Base-by-base conservation (phyloP, 352 stramenopile genomes). In the Phytophthora ohioensis region DNA sequence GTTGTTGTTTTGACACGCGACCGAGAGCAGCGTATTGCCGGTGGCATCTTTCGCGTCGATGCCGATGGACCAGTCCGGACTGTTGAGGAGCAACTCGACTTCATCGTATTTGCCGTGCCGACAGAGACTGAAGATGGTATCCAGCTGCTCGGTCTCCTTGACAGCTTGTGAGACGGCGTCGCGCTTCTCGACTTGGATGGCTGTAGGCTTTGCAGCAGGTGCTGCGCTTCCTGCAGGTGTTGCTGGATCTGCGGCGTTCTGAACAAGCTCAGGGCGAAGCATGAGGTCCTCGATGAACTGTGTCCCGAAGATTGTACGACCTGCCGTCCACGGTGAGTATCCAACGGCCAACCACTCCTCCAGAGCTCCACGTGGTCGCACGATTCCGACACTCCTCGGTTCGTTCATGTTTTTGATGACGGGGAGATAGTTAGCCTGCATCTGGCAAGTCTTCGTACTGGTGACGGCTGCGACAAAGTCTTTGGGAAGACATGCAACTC, bases 1-100 rank as follows among this genome's bases (percentile, higher is more conserved):
- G 80, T 98, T 98, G 73, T 97, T 97, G 84, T 99, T 99, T 66
- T 99, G 96, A 34, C 89, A 97, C 0, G 94, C 96, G 30, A 98
- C 81, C 35, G 91, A 95, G 10, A 99, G 78, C n/a, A 99, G 66
- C 2, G 92, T 97, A 62, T 99, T 98, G 38, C 95, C 96, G 17
- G 91, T 88, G 6, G 85, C 81, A 60, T 99, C 96, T 64, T 96
- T 94, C 47, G 91, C 90, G 57, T 99, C 93, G 65, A 99, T 98
- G 10, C 78, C 70, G 12, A 98, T 70, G 3, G 81, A 89, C 84
- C 91, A 97, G 68, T 98, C 91, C n/a, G 91, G 88, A 51, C 94
- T 91, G 57, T 95, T 93, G 65, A 95, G 92, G 12, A 96, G 81
- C 63, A 84, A 53, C 70, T 95, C 89, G 32, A 93, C 73, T 58